These are phyloP conservation scores for Pseudogymnoascus sp. DNA, from an alignment of 2,329 filamentous ascomycete species.

Conservation along the genomic window DNA sequence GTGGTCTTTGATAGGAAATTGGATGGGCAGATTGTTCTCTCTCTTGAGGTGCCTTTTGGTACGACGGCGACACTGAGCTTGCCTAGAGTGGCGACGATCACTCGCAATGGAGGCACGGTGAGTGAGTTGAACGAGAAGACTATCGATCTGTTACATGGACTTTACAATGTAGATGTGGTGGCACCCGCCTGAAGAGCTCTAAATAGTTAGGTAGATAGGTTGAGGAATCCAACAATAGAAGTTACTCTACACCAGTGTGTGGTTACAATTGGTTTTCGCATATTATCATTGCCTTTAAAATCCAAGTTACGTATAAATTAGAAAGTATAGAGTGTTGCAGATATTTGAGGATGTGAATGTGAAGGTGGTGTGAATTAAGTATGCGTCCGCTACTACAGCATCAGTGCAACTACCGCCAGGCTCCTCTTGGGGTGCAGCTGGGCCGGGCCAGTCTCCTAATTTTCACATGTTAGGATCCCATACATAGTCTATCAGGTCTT, in stretches of 20 bases:
- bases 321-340: not conserved
- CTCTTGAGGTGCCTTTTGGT: not conserved
- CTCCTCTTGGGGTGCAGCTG: too few species aligned
- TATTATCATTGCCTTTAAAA: not conserved
- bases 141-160: not conserved
- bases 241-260: not conserved
- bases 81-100: not conserved
- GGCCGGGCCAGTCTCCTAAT: too few species aligned
- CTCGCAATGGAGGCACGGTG: not conserved
- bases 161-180: not conserved
- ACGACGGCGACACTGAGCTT: not conserved
- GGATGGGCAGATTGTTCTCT: not conserved
- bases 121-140: not conserved
- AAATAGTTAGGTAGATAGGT: not conserved
- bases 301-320: not conserved
- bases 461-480: too few species aligned
- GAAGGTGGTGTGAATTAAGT: too few species aligned
- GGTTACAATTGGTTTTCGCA: not conserved
- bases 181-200: not conserved
- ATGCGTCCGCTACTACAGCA: too few species aligned
- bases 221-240: not conserved
- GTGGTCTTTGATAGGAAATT: slow-evolving; percentile 19
- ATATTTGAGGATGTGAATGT: too few species aligned
- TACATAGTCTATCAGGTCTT: too few species aligned
- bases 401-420: too few species aligned